Percentiles rank a stretch among this genome's conserved stretches.
phyloP scores from a whole-genome alignment of 2,329 filamentous ascomycete genomes.

The Colletotrichum kahawae region DNA sequence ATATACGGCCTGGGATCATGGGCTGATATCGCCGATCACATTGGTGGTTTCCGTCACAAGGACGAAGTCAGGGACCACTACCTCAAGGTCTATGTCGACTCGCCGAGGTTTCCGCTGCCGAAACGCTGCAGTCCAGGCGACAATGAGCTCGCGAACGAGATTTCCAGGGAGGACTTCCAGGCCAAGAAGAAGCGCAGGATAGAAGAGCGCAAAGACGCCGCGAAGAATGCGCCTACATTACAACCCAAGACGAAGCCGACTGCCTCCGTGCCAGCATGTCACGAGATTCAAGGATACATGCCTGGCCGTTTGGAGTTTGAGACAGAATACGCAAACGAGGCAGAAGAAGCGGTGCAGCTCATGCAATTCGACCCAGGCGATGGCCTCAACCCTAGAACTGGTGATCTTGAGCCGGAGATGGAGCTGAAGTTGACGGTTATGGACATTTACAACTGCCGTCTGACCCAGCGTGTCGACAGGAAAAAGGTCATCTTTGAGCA shows the following conservation, averaged over 20 bases:
- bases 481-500: constrained; percentile 99
- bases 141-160: constrained; percentile 75
- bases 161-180: constrained; percentile 93
- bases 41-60: constrained; percentile 91
- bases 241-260: constrained; percentile 96
- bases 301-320: constrained; percentile 96
- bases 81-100: constrained; percentile 84
- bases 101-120: constrained; percentile 83
- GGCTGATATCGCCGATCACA: constrained; percentile 98
- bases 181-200: constrained; percentile 90
- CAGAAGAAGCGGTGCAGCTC: constrained; percentile 95
- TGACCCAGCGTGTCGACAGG: constrained; percentile 89
- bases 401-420: constrained; percentile 92
- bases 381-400: constrained; percentile 83
- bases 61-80: constrained; percentile 98
- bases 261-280: constrained; percentile 91
- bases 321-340: constrained; percentile 96
- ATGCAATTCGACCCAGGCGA: constrained; percentile 99
- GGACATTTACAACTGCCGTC: constrained; percentile 93
- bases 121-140: constrained; percentile 85
- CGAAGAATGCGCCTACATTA: constrained; percentile 81
- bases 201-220: constrained; percentile 86
- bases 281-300: constrained; percentile 99
- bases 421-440: constrained; percentile 97
- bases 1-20: constrained; percentile 96